phyloP scores from a whole-genome alignment of 805 yeast genomes.

The Starmerella vitae region DNA sequence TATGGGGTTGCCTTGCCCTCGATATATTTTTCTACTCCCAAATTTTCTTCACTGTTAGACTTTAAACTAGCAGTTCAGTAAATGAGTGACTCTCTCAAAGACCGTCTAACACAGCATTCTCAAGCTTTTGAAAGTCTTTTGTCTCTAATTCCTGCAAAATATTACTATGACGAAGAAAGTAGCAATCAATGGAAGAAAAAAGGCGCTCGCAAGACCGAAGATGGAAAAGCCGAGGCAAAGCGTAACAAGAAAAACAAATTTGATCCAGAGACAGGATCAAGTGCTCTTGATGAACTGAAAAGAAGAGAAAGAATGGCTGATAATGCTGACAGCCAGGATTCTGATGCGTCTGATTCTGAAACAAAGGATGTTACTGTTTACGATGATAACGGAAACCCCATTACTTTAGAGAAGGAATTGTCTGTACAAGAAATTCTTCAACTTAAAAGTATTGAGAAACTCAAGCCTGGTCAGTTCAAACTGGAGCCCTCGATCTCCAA shows the following conservation, averaged over 20 bases:
- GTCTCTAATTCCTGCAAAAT: conserved; percentile 86
- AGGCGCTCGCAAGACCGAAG: conserved; percentile 28
- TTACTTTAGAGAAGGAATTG: conserved; percentile 22
- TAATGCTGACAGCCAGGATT: conserved; percentile 13
- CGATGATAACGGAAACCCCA: conserved; percentile 26
- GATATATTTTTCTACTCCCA: not conserved
- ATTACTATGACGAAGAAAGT: conserved; percentile 81
- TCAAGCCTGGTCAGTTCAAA: not conserved
- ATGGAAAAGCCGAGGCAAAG: conserved; percentile 40
- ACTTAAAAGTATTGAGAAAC: conserved; percentile 16
- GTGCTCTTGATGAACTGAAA: conserved; percentile 27
- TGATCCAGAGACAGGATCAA: conserved; percentile 41
- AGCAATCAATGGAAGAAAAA: conserved; percentile 85
- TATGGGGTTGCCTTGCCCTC: too few relatives aligned
- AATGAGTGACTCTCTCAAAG: conserved; percentile 24
- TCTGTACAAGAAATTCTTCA: conserved; percentile 13
- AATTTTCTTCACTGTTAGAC: not conserved
- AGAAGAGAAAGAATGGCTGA: conserved; percentile 19
- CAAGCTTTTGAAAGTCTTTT: conserved; percentile 69
- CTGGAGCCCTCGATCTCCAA: not conserved
- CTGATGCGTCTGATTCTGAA: conserved; percentile 1
- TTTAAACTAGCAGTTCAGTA: not conserved
- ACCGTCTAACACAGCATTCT: conserved; percentile 27
- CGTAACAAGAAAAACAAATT: conserved; percentile 57
- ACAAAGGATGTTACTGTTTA: conserved; percentile 17